A percentile compares a stretch with the other conserved stretches of the same genome.
These are phyloP conservation scores for Setaria viridis DNA, from an alignment of 202 grass and related monocot species.

Conservation along the genomic window DNA sequence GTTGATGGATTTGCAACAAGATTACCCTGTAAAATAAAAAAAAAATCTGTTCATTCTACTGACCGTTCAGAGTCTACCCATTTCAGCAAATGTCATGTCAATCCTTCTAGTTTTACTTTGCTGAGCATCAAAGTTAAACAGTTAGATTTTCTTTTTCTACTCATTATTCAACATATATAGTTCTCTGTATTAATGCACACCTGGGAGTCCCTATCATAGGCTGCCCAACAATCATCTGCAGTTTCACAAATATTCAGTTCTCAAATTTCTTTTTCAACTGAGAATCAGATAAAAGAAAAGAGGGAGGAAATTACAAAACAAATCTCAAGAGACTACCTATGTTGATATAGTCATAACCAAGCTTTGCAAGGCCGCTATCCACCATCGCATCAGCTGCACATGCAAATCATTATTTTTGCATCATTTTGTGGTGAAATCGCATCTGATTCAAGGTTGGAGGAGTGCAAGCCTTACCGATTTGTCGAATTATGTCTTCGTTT, in stretches of 20 bases:
- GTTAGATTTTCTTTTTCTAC: not conserved
- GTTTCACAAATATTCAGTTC: not conserved
- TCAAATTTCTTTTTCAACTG: not conserved
- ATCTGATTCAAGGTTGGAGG: not conserved
- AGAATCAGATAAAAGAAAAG: not conserved
- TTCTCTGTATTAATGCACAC: not conserved
- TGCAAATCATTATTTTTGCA: conserved; percentile 10
- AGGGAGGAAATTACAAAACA: not conserved
- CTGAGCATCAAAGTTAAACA: not conserved
- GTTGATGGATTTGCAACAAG: conserved; percentile 59
- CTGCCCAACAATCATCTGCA: conserved; percentile 73
- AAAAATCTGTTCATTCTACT: not conserved
- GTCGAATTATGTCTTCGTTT: conserved; percentile 58
- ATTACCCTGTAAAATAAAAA: conserved; percentile 52
- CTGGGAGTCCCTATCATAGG: conserved; percentile 56
- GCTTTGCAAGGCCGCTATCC: conserved; percentile 19
- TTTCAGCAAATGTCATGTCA: not conserved
- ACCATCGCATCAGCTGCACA: conserved; percentile 48
- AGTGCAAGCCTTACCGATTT: conserved; percentile 40
- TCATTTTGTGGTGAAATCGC: not conserved
- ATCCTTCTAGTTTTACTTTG: not conserved
- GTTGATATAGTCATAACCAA: conserved; percentile 39
- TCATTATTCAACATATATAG: not conserved
- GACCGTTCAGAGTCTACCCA: not conserved
- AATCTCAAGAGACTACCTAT: conserved; percentile 19